Conservation (phyloP, 208 protist genomes). For the Leishmania turanica region DNA sequence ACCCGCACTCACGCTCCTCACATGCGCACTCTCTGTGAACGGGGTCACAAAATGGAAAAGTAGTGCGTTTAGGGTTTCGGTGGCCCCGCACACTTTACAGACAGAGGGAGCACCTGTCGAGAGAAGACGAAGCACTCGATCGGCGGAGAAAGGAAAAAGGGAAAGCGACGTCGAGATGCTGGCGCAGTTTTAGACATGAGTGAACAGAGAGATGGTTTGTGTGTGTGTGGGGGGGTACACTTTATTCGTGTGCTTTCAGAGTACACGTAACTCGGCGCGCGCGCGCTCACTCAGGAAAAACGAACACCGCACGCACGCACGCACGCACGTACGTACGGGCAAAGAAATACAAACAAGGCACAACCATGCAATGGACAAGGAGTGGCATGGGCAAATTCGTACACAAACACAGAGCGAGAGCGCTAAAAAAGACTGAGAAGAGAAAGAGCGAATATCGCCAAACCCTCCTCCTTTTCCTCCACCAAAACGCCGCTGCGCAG, state of each 20-base stretch:
- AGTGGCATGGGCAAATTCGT: neutral
- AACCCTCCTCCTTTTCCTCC: neutral
- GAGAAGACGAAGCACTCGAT: neutral
- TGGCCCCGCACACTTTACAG: neutral
- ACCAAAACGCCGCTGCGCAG: neutral
- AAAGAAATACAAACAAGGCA: conserved; percentile 1
- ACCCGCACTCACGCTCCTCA: neutral
- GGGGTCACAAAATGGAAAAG: neutral
- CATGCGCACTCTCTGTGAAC: neutral
- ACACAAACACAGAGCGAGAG: neutral
- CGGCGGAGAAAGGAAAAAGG: neutral
- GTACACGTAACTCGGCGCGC: neutral
- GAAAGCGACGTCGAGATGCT: neutral
- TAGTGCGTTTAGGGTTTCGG: neutral
- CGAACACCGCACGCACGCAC: neutral
- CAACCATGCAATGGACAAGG: neutral
- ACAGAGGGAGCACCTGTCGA: neutral
- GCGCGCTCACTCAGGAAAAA: neutral
- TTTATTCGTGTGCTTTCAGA: neutral
- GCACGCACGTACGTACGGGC: neutral
- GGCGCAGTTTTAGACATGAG: neutral
- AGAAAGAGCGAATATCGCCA: neutral
- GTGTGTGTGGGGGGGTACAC: too few relatives aligned
- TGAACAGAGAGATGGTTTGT: neutral
- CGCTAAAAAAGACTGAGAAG: neutral